phyloP scores from a whole-genome alignment of 345 rosid genomes.

The Dipteronia dyeriana region DNA sequence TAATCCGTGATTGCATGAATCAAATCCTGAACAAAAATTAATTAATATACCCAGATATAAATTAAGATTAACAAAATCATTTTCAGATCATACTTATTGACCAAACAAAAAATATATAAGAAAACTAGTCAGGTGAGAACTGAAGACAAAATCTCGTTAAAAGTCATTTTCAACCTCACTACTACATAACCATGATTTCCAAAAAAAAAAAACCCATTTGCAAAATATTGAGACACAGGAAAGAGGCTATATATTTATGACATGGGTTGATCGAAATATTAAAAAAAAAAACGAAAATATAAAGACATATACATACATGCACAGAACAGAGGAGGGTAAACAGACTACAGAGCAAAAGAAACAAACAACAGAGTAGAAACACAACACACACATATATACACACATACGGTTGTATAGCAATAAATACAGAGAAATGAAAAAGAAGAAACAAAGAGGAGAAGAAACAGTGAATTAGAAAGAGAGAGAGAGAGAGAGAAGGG shows the following conservation, averaged over 20 bases:
- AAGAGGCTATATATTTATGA: neutral
- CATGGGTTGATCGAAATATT: neutral
- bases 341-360: neutral
- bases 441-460: neutral
- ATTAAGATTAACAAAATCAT: neutral
- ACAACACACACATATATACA: neutral
- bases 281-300: neutral
- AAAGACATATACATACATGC: neutral
- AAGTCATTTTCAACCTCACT: conserved; percentile 5
- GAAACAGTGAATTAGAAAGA: neutral
- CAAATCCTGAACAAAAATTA: neutral
- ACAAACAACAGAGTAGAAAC: neutral
- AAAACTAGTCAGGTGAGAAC: neutral
- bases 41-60: neutral
- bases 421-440: too few species aligned
- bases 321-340: conserved; percentile 5
- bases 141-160: neutral
- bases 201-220: too few species aligned
- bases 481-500: conserved; percentile 1
- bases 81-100: neutral
- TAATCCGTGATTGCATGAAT: neutral
- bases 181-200: neutral
- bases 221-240: neutral
- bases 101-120: neutral
- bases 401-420: neutral